Conservation (phyloP, 1,139 yeast genomes). For the Diutina neorugosa region DNA sequence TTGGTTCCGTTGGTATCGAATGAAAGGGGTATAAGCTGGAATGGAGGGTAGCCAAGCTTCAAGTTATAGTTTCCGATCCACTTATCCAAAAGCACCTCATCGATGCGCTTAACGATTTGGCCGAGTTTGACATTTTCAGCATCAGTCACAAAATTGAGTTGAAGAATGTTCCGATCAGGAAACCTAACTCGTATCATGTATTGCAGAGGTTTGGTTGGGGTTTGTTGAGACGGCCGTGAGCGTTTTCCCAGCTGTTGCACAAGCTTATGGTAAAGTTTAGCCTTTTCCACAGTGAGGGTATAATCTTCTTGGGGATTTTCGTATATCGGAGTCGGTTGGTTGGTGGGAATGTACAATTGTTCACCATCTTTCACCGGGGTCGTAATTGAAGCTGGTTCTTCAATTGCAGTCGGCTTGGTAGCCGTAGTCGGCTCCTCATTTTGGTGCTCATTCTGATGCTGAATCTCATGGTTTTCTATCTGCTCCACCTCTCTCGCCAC, state of each 20-base stretch:
- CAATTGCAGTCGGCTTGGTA: background rate
- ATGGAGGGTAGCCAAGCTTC: conserved; percentile 34
- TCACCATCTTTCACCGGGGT: conserved; percentile 4
- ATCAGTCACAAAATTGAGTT: conserved; percentile 27
- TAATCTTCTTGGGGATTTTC: conserved; percentile 37
- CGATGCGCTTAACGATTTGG: conserved; percentile 25
- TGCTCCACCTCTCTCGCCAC: background rate
- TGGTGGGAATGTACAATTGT: conserved; percentile 7
- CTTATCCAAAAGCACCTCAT: conserved; percentile 26
- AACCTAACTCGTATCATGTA: conserved; percentile 36
- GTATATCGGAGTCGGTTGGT: conserved; percentile 10
- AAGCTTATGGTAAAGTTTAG: conserved; percentile 37
- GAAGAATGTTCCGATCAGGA: conserved; percentile 41
- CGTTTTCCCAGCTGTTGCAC: conserved; percentile 13
- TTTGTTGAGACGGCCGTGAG: conserved; percentile 12
- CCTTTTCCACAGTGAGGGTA: conserved; percentile 40
- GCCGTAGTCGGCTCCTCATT: background rate
- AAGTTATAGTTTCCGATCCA: conserved; percentile 21
- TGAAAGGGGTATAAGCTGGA: conserved; percentile 18
- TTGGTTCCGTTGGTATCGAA: conserved; percentile 20
- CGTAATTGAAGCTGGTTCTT: background rate
- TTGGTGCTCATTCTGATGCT: background rate
- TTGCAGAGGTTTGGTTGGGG: conserved; percentile 13
- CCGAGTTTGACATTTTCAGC: conserved; percentile 27
- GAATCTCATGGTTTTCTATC: background rate